phyloP scores from a whole-genome alignment of 192 early-diverging fungal species.

The Coemansia sp. region DNA sequence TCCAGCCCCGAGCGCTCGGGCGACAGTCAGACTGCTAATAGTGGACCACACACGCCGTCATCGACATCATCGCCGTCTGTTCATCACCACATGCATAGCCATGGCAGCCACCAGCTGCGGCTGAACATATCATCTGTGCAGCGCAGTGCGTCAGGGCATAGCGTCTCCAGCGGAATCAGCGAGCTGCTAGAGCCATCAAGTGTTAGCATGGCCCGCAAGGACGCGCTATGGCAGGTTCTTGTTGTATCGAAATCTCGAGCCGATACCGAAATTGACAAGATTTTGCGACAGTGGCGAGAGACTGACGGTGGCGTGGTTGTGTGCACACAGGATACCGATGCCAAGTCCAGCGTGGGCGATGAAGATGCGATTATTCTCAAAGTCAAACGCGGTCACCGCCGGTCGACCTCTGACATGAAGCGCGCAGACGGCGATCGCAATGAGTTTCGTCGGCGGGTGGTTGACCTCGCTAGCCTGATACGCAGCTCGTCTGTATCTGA shows the following conservation, averaged over 20 bases:
- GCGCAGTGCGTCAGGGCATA: conserved; percentile 50
- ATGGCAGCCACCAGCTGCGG: conserved; percentile 32
- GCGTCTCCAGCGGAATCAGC: conserved; percentile 52
- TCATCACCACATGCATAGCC: conserved; percentile 19
- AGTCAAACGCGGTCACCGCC: conserved; percentile 54
- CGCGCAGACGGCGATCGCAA: conserved; percentile 40
- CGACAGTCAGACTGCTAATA: conserved; percentile 8
- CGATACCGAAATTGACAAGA: conserved; percentile 51
- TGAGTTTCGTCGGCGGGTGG: conserved; percentile 48
- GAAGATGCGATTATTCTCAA: conserved; percentile 54
- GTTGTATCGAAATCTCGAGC: conserved; percentile 53
- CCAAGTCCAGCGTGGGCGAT: conserved; percentile 34
- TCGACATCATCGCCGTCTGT: conserved; percentile 46
- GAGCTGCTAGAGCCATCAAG: conserved; percentile 53
- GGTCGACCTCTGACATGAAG: conserved; percentile 49
- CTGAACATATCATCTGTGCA: conserved; percentile 44
- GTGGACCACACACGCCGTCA: conserved; percentile 36
- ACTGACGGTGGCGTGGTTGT: conserved; percentile 37
- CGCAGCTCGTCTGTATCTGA: conserved; percentile 47
- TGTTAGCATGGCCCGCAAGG: conserved; percentile 51
- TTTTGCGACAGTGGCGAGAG: conserved; percentile 49
- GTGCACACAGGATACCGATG: conserved; percentile 38
- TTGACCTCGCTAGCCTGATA: conserved; percentile 45
- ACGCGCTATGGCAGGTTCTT: conserved; percentile 54
- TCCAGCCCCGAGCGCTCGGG: conserved; percentile 40